Evolutionary conservation across 257 asterid genomes (phyloP), one percentile per base, ranked within the genome.

Genomic region (Thymus mandschuricus): DNA sequence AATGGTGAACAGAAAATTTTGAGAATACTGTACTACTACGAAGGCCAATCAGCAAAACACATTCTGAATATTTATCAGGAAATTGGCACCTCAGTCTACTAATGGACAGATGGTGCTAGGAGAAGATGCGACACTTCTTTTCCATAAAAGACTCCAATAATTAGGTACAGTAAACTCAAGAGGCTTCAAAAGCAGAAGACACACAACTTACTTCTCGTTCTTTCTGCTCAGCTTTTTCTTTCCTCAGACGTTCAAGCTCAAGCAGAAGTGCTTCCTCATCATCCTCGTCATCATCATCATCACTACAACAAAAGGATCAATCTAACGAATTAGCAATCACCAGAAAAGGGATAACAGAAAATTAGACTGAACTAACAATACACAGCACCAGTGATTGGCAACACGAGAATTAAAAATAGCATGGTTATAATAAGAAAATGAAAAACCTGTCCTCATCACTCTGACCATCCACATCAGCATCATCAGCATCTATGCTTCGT

Each of bases 261-360:
- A 94, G 95, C 82, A 94, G 30, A 62, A 91, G 97, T 75, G 98
- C 96, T 81, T 92, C 98, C 62, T 85, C 89, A 66, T 89, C 99
- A 75, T 95, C 96, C 60, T 85, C 98, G 10, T 86, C 91, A 10
- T 81, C 87, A 0, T 87, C 95, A 3, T 86, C 89, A 0, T 84
- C 96, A 0, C 88, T 86, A 45, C 40, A 69, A 9, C 6, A 56
- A 69, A 48, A 34, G 21, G 73, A 29, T 68, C 66, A 31, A 29
- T 12, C 68, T 44, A 43, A 12, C 60, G 10, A 60, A 60, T 33
- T 34, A 61, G 79, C 38, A 12, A 60, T 46, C 48, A 58, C 63
- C 43, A 52, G 28, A 57, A 34, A 49, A 34, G 43, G 46, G 15
- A 38, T 38, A 44, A 64, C 8, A 71, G 56, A 35, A 5, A 43